Evolutionary conservation across 176 grass and related monocot genomes (phyloP).

Genomic region (Panicum miliaceum): DNA sequence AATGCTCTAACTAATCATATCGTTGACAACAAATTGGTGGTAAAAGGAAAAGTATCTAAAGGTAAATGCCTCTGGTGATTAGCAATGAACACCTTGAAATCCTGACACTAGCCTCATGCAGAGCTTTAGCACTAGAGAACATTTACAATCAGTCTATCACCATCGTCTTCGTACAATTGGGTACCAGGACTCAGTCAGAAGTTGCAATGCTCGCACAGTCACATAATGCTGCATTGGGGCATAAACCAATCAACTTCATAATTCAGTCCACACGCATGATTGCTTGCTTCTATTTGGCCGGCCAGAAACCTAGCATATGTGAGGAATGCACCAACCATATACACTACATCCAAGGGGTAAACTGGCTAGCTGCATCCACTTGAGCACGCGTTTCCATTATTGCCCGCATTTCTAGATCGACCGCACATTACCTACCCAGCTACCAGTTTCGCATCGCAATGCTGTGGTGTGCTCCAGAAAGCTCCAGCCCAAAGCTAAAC

Average conservation of each 20-base stretch:
- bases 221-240: background rate
- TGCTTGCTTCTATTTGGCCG: background rate
- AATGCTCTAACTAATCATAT: slow-evolving; percentile 16
- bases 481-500: background rate
- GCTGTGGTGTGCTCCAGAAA: background rate
- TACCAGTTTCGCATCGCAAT: background rate
- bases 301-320: background rate
- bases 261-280: background rate
- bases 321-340: background rate
- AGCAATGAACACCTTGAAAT: background rate
- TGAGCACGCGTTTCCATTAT: background rate
- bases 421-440: background rate
- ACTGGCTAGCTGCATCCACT: slow-evolving; percentile 10
- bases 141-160: background rate
- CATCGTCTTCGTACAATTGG: background rate
- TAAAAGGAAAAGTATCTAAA: background rate
- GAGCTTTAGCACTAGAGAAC: background rate
- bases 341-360: background rate
- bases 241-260: slow-evolving; percentile 5
- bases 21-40: background rate
- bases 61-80: background rate
- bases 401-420: slow-evolving; percentile 31
- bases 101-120: background rate
- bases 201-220: background rate
- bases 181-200: background rate